Evolutionary conservation across 306 rosid genomes (phyloP).

Genomic region (Sesbania bispinosa): DNA sequence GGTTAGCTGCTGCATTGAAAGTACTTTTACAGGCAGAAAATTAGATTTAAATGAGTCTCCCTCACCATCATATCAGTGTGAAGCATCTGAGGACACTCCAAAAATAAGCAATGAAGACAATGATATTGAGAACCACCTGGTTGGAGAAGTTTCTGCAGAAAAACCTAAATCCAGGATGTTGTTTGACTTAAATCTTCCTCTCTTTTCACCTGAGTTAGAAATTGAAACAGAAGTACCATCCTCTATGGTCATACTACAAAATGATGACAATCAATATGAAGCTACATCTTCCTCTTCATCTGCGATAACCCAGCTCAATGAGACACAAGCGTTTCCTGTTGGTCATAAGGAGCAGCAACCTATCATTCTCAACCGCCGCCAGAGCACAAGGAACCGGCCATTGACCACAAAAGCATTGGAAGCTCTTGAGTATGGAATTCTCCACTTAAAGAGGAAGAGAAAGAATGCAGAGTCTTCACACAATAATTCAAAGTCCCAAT

Average conservation of each 20-base stretch:
- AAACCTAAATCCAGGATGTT: conserved; percentile 31
- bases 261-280: conserved; percentile 15
- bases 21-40: conserved; percentile 16
- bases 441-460: conserved; percentile 49
- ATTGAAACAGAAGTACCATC: conserved; percentile 33
- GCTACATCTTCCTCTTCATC: conserved; percentile 23
- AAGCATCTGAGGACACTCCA: conserved; percentile 25
- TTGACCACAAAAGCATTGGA: conserved; percentile 57
- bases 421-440: conserved; percentile 49
- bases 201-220: conserved; percentile 32
- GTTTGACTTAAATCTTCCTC: conserved; percentile 56
- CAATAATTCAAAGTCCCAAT: conserved; percentile 31
- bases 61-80: conserved; percentile 15
- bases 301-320: conserved; percentile 20
- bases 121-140: conserved; percentile 19
- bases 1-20: conserved; percentile 11
- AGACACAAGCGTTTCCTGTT: conserved; percentile 23
- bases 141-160: conserved; percentile 32
- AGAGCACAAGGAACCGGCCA: conserved; percentile 54
- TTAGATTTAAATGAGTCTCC: conserved; percentile 39
- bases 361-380: conserved; percentile 33
- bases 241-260: conserved; percentile 17
- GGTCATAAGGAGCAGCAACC: conserved; percentile 34
- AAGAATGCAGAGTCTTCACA: conserved; percentile 33
- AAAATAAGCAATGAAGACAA: conserved; percentile 24